Evolutionary conservation across 768 basidiomycete species (phyloP).

Genomic region (Trichaptum fuscoviolaceum): DNA sequence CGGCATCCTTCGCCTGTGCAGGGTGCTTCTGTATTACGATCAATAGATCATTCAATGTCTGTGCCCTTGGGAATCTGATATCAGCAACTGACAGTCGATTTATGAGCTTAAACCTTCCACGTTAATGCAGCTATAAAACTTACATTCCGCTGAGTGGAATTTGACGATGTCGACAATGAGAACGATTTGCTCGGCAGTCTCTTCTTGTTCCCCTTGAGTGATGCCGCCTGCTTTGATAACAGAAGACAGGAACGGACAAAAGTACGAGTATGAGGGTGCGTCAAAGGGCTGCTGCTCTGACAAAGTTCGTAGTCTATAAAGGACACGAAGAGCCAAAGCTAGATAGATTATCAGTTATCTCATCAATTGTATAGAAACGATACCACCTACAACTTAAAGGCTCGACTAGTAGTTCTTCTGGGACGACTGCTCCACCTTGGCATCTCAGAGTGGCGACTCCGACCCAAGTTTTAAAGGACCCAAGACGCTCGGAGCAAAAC

Average conservation of each 20-base stretch:
- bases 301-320: constrained; percentile 77
- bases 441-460: constrained; percentile 82
- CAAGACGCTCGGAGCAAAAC: constrained; percentile 72
- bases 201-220: constrained; percentile 56
- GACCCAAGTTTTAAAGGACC: constrained; percentile 61
- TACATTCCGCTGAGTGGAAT: constrained; percentile 72
- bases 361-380: background rate
- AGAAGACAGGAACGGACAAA: constrained; percentile 66
- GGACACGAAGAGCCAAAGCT: constrained; percentile 79
- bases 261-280: constrained; percentile 78
- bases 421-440: constrained; percentile 58
- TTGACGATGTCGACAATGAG: constrained; percentile 64
- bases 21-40: constrained; percentile 73
- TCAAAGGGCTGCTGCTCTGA: constrained; percentile 82
- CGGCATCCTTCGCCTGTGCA: constrained; percentile 76
- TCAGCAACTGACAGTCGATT: constrained; percentile 50
- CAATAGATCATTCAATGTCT: constrained; percentile 64
- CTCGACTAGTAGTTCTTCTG: constrained; percentile 70
- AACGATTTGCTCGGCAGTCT: constrained; percentile 74
- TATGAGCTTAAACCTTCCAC: constrained; percentile 5
- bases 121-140: constrained; percentile 21
- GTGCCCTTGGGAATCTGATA: constrained; percentile 64
- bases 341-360: constrained; percentile 3
- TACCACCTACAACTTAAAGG: constrained; percentile 49
- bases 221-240: constrained; percentile 71